Percentiles rank a stretch among this genome's conserved stretches.
Evolutionary conservation across 768 basidiomycete species (phyloP).

Genomic region (Mycena latifolia): DNA sequence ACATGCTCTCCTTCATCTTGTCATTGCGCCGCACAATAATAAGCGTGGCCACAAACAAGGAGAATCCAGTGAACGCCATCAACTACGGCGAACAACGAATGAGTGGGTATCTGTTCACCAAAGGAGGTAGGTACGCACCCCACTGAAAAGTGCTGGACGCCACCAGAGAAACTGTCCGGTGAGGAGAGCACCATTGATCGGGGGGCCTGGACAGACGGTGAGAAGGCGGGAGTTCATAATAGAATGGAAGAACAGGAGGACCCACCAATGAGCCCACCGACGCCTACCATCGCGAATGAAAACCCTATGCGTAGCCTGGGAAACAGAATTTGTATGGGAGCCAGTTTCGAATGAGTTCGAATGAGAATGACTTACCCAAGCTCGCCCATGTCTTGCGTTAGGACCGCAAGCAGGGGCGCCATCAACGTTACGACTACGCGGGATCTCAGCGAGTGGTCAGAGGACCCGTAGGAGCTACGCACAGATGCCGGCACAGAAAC

Average conservation of each 20-base stretch:
- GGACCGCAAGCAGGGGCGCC: neutral
- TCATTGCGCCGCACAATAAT: no score
- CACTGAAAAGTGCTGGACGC: conserved; percentile 53
- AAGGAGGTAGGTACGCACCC: neutral
- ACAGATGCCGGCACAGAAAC: no score
- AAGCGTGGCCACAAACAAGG: no score
- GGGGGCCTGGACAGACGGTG: conserved; percentile 41
- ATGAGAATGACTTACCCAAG: conserved; percentile 23
- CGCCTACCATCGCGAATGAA: conserved; percentile 33
- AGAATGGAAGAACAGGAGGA: neutral
- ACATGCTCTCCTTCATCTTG: no score
- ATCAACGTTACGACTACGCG: neutral
- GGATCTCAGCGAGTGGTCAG: no score
- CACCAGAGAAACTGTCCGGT: conserved; percentile 50
- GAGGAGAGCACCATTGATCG: conserved; percentile 52
- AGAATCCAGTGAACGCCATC: no score
- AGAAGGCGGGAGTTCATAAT: no score
- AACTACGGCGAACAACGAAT: no score
- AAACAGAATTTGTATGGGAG: neutral
- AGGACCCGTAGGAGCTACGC: no score
- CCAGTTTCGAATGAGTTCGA: neutral
- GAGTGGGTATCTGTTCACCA: no score
- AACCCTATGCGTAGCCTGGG: conserved; percentile 40
- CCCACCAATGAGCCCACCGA: neutral
- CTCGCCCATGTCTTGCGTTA: neutral